phyloP scores from a whole-genome alignment of 352 stramenopile genomes.

The Phytophthora ramorum region DNA sequence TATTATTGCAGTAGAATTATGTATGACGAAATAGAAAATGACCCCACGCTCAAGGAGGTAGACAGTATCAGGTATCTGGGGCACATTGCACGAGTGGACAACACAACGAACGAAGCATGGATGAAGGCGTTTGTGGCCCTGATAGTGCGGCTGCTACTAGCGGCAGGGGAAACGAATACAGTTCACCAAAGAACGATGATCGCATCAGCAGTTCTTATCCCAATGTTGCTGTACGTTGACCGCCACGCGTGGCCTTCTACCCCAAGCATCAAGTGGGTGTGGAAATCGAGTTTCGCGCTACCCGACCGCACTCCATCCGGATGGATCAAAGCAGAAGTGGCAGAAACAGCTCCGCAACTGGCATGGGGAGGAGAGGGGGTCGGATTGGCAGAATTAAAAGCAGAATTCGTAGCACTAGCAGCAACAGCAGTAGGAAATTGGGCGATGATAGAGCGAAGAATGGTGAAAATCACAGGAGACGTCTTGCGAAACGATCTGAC shows the following conservation, averaged over 20 bases:
- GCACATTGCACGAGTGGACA: background rate
- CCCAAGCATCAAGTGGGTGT: too few relatives aligned
- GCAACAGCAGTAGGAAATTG: background rate
- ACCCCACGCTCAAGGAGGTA: background rate
- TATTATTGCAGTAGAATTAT: background rate
- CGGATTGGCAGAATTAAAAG: background rate
- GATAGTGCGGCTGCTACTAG: background rate
- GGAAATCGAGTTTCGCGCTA: background rate
- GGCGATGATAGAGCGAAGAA: background rate
- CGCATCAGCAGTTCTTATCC: background rate
- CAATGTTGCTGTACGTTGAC: background rate
- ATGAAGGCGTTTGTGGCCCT: background rate
- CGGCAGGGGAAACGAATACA: background rate
- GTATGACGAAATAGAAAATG: background rate
- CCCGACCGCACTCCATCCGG: background rate
- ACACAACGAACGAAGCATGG: background rate
- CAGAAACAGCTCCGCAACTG: background rate
- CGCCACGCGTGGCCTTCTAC: background rate
- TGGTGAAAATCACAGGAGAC: background rate
- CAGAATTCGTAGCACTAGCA: background rate
- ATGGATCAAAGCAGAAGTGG: background rate
- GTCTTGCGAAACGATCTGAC: background rate
- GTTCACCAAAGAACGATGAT: background rate
- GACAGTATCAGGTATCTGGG: background rate
- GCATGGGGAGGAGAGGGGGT: background rate